phyloP scores from a whole-genome alignment of 306 rosid genomes.

The Gleditsia sinensis region DNA sequence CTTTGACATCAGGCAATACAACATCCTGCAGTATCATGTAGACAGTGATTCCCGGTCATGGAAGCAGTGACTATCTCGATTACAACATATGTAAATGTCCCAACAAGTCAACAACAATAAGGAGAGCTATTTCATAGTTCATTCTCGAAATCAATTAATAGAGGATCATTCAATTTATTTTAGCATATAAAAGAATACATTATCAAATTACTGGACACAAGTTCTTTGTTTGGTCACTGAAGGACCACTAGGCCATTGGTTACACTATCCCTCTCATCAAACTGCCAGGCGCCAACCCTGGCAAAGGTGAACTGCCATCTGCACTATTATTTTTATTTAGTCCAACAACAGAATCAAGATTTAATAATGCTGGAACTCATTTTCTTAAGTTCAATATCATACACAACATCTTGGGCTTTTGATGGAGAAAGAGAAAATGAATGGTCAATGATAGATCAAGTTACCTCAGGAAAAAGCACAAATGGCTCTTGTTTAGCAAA shows the following conservation, averaged over 20 bases:
- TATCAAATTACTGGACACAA: not conserved
- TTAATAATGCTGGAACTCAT: not conserved
- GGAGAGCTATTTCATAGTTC: too few species aligned
- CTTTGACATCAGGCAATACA: slow-evolving; percentile 42
- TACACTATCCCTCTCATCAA: not conserved
- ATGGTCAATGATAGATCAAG: not conserved
- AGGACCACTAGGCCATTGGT: not conserved
- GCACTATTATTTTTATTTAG: not conserved
- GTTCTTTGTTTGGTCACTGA: not conserved
- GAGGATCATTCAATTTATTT: not conserved
- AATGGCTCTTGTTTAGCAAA: slow-evolving; percentile 12
- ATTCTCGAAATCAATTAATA: not conserved
- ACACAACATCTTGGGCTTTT: not conserved
- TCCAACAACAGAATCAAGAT: not conserved
- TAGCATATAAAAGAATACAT: not conserved
- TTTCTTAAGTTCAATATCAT: not conserved
- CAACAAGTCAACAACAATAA: not conserved
- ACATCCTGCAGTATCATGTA: slow-evolving; percentile 45
- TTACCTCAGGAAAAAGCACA: slow-evolving; percentile 46
- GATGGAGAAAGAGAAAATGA: not conserved
- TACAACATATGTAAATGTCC: not conserved
- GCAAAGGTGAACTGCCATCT: not conserved
- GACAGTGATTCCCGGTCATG: not conserved
- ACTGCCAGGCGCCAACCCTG: not conserved
- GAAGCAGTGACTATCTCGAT: not conserved